Conservation (phyloP, 257 asterid genomes). For the Anisodus acutangulus region DNA sequence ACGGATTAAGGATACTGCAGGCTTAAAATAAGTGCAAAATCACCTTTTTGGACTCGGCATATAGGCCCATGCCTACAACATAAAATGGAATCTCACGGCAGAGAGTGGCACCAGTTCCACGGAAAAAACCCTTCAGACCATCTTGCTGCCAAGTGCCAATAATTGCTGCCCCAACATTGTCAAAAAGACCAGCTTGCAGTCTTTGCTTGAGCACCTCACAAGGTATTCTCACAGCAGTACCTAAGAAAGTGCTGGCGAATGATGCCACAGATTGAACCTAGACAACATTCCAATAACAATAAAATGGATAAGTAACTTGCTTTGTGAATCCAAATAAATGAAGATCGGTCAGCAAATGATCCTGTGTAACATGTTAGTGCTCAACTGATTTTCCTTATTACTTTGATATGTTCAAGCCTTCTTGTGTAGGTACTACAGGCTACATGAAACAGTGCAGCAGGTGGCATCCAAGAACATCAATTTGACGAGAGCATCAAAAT, state of each 20-base stretch:
- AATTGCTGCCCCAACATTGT: slow-evolving; percentile 82
- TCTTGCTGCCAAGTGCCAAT: slow-evolving; percentile 86
- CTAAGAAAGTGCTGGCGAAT: slow-evolving; percentile 85
- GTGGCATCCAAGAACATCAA: not conserved
- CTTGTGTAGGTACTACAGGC: not conserved
- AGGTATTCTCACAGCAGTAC: slow-evolving; percentile 91
- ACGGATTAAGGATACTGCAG: not conserved
- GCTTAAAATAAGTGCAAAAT: not conserved
- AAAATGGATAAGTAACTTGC: not conserved
- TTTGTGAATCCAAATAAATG: not conserved
- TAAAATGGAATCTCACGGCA: slow-evolving; percentile 93
- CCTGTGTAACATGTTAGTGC: not conserved
- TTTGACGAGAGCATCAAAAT: slow-evolving; percentile 8
- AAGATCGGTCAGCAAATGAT: not conserved
- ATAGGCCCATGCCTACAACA: slow-evolving; percentile 95
- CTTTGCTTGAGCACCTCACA: slow-evolving; percentile 95
- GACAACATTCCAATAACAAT: slow-evolving; percentile 23
- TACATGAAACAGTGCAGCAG: not conserved
- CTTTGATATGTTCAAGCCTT: slow-evolving; percentile 8
- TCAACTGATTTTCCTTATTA: not conserved
- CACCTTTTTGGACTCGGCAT: slow-evolving; percentile 97
- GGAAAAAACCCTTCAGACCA: slow-evolving; percentile 88
- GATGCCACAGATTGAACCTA: slow-evolving; percentile 92
- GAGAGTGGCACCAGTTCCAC: slow-evolving; percentile 97
- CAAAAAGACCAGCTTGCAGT: slow-evolving; percentile 83